Conservation (phyloP, 2,329 filamentous ascomycete species). For the Colletotrichum tamarilloi region DNA sequence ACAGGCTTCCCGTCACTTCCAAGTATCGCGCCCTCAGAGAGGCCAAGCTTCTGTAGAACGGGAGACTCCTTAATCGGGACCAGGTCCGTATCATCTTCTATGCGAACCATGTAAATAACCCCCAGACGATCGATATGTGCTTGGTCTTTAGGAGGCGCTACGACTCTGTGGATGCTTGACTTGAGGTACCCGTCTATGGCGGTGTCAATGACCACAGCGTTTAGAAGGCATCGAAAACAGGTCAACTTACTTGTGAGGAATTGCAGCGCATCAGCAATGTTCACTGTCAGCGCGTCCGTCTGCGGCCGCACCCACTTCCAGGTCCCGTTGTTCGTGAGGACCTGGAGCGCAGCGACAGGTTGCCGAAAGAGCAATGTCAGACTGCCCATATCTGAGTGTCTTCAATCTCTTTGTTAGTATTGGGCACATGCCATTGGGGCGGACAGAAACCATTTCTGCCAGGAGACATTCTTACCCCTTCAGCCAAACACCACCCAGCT, state of each 20-base stretch:
- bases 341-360: conserved; percentile 64
- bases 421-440: too few relatives aligned
- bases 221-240: neutral
- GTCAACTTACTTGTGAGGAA: conserved; percentile 50
- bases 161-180: conserved; percentile 47
- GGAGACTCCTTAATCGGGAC: conserved; percentile 41
- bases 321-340: conserved; percentile 54
- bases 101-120: neutral
- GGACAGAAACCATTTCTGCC: too few relatives aligned
- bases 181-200: conserved; percentile 47
- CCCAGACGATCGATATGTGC: conserved; percentile 37
- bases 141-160: conserved; percentile 47
- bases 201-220: neutral
- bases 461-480: neutral
- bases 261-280: conserved; percentile 58
- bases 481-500: neutral
- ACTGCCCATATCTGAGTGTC: conserved; percentile 63
- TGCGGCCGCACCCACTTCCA: conserved; percentile 44
- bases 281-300: conserved; percentile 56
- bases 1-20: conserved; percentile 38
- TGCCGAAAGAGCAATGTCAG: conserved; percentile 67
- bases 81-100: conserved; percentile 44
- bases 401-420: neutral
- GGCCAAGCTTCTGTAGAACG: conserved; percentile 46
- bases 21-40: conserved; percentile 35